Percentiles rank a stretch among this genome's conserved stretches.
Evolutionary conservation across 208 protist genomes (phyloP).

Genomic region (Trypanosoma scelopori): DNA sequence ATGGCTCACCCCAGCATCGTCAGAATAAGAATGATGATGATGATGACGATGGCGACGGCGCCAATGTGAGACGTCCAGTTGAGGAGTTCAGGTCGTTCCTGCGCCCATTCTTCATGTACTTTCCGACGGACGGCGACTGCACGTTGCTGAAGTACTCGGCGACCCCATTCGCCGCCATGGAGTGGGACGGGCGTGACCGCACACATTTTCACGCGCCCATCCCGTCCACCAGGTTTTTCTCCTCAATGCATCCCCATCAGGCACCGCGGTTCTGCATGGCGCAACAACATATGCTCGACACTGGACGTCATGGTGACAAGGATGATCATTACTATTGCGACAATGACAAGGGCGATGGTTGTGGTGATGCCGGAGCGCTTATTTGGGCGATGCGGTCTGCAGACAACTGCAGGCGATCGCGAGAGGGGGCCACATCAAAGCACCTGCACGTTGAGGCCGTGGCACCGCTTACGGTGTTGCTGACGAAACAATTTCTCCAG

Average conservation of each 20-base stretch:
- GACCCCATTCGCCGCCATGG: constrained; percentile 16
- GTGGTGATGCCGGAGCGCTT: constrained; percentile 23
- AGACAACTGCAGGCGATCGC: constrained; percentile 74
- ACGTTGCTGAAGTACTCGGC: constrained; percentile 43
- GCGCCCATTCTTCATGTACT: constrained; percentile 26
- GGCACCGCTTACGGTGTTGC: constrained; percentile 55
- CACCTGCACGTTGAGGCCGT: constrained; percentile 71
- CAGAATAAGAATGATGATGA: too few species aligned
- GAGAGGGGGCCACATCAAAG: constrained; percentile 63
- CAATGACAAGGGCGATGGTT: neutral
- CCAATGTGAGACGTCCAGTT: neutral
- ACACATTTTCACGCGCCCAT: constrained; percentile 53
- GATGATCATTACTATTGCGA: neutral
- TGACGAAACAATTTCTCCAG: constrained; percentile 46
- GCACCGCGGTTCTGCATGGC: constrained; percentile 37
- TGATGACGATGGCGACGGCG: neutral
- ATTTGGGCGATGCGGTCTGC: constrained; percentile 51
- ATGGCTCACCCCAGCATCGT: too few species aligned
- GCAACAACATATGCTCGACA: constrained; percentile 16
- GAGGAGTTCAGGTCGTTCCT: constrained; percentile 43
- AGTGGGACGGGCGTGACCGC: constrained; percentile 6
- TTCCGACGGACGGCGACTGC: constrained; percentile 23
- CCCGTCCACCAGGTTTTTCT: constrained; percentile 48
- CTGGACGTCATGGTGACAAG: too few species aligned
- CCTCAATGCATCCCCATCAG: constrained; percentile 24